Evolutionary conservation across 2,329 filamentous ascomycete genomes (phyloP).

Genomic region (Mycosphaerella sp.): DNA sequence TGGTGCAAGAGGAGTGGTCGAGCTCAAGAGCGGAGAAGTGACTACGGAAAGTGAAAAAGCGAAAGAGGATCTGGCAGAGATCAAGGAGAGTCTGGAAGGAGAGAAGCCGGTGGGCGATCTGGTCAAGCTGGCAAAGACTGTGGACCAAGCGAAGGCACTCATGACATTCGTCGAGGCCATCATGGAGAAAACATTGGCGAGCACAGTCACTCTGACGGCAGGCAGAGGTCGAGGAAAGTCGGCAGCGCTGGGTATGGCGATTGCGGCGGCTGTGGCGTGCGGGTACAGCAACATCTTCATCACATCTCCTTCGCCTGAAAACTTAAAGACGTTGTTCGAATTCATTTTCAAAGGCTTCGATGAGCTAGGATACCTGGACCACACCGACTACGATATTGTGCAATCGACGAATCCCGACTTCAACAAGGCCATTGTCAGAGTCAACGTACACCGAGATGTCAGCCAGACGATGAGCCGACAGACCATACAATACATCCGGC

Average conservation of each 20-base stretch:
- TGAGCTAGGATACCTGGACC: conserved; percentile 85
- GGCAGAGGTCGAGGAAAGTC: conserved; percentile 95
- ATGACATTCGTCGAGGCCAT: conserved; percentile 95
- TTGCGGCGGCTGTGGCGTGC: conserved; percentile 88
- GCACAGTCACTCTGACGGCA: conserved; percentile 88
- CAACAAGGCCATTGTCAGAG: conserved; percentile 96
- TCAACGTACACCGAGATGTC: conserved; percentile 92
- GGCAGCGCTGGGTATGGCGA: conserved; percentile 85
- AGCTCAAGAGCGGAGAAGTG: conserved; percentile 61
- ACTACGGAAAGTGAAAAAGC: conserved; percentile 64
- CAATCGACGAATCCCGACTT: conserved; percentile 98
- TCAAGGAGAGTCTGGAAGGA: conserved; percentile 83
- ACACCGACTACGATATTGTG: conserved; percentile 95
- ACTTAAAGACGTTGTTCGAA: conserved; percentile 96
- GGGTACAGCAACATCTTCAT: conserved; percentile 99
- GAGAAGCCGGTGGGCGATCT: conserved; percentile 80
- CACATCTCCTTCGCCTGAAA: conserved; percentile 94
- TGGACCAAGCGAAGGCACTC: conserved; percentile 95
- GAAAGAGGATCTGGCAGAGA: conserved; percentile 67
- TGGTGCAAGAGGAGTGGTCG: conserved; percentile 81
- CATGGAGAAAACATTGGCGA: conserved; percentile 87
- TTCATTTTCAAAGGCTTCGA: conserved; percentile 99
- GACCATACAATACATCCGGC: conserved; percentile 97
- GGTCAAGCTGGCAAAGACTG: conserved; percentile 76
- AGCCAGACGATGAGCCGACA: conserved; percentile 96